A percentile compares a stretch with the other conserved stretches of the same genome.
These are phyloP conservation scores for Annulohypoxylon stygium DNA, from an alignment of 495 filamentous ascomycete species.

Conservation along the genomic window DNA sequence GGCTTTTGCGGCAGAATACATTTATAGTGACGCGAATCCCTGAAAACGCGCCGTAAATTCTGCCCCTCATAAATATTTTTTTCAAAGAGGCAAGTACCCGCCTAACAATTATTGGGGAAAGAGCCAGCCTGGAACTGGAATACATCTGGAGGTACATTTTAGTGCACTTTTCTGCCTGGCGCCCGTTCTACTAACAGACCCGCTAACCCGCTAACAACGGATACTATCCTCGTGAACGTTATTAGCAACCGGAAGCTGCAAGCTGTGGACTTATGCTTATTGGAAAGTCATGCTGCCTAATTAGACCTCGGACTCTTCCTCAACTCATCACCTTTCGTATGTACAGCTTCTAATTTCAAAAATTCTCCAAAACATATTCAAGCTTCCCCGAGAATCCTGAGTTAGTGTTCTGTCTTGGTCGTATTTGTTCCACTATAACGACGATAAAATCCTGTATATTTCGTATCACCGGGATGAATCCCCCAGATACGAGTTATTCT, in stretches of 20 bases:
- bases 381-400: background rate
- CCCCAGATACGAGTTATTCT: background rate
- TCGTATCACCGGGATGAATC: conserved; percentile 2
- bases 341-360: background rate
- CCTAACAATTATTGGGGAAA: background rate
- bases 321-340: background rate
- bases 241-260: background rate
- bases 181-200: background rate
- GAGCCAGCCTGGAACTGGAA: background rate
- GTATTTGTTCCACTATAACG: conserved; percentile 4
- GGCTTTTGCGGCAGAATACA: conserved; percentile 17
- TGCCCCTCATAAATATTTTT: conserved; percentile 33
- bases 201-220: background rate
- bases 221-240: background rate
- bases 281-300: conserved; percentile 1
- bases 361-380: background rate
- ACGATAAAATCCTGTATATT: background rate
- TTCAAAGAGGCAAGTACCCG: background rate
- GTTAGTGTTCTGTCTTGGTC: conserved; percentile 11
- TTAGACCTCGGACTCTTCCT: background rate
- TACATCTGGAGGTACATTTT: background rate
- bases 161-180: conserved; percentile 2
- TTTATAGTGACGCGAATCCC: conserved; percentile 37
- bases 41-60: conserved; percentile 20
- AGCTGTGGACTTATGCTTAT: background rate